Evolutionary conservation across 2,329 filamentous ascomycete species (phyloP), one percentile per base, ranked within the genome.

Genomic region (Ascochyta clinopodiicola): DNA sequence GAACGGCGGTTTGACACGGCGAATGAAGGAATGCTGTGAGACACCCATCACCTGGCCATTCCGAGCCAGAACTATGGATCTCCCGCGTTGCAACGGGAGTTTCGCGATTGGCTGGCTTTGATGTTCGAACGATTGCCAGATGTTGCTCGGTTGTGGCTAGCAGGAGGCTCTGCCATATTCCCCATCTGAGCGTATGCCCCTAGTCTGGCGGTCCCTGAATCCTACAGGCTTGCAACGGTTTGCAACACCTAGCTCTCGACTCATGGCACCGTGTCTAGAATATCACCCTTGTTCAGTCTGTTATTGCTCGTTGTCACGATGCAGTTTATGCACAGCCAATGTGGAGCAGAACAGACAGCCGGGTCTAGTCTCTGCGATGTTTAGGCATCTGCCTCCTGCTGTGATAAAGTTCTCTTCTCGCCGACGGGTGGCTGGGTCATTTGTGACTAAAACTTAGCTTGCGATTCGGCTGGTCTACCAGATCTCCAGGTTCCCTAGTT

Each of bases 91-190:
- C 52, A 36, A 61, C 64, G 61, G 62, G 61, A 63, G 67, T 60
- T 62, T 63, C 60, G 59, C 59, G 57, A 46, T 44, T 62, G 59
- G 55, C 56, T 55, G 58, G 51, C 45, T 61, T 53, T 54, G 29
- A 62, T 60, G 67, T 60, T 62, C 59, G 61, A 62, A 54, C 55
- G 19, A 43, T 29, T 40, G 53, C 61, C 48, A 59, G 54, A 54
- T 56, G 51, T 44, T 44, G 44, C 57, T 51, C 46, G 38, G 58
- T 52, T 50, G 35, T 56, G 56, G 50, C 46, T 64, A 66, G 61
- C 37, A 66, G 46, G 69, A 70, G 69, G 71, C 69, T 72, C 67
- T 69, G 68, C 57, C 39, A 51, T 25, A 52, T 70, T 68, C 69
- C 66, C 69, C 70, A 71, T 70, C 64, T 64, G 67, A 73, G 67